phyloP scores from a whole-genome alignment of 345 rosid genomes.

The Euphorbia peplus region DNA sequence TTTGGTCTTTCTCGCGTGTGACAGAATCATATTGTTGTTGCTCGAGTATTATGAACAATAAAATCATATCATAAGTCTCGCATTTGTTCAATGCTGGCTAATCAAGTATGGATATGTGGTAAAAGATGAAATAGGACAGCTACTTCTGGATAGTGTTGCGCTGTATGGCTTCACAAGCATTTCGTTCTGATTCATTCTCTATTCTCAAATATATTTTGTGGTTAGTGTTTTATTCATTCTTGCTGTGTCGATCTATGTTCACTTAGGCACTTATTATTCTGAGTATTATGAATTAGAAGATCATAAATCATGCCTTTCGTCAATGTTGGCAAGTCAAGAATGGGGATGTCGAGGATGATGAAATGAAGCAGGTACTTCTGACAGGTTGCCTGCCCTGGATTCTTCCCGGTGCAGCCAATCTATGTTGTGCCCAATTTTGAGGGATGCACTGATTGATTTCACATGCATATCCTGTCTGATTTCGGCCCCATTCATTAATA shows the following conservation, averaged over 20 bases:
- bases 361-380: conserved; percentile 49
- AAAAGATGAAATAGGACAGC: conserved; percentile 40
- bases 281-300: too few relatives aligned
- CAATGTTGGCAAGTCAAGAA: conserved; percentile 13
- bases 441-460: conserved; percentile 32
- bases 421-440: conserved; percentile 38
- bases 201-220: conserved; percentile 3
- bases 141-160: conserved; percentile 41
- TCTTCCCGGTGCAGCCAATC: conserved; percentile 37
- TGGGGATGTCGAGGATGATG: conserved; percentile 43
- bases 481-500: conserved; percentile 31
- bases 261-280: too few relatives aligned
- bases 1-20: too few relatives aligned
- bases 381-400: conserved; percentile 31
- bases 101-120: conserved; percentile 34
- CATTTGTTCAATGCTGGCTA: background rate
- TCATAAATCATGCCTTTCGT: background rate
- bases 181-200: conserved; percentile 43
- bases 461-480: conserved; percentile 34
- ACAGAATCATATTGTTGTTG: background rate
- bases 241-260: too few relatives aligned
- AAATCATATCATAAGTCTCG: background rate
- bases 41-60: background rate
- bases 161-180: conserved; percentile 28
- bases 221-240: background rate